Evolutionary conservation across 768 basidiomycete genomes (phyloP).

Genomic region (Baorangia bicolor): DNA sequence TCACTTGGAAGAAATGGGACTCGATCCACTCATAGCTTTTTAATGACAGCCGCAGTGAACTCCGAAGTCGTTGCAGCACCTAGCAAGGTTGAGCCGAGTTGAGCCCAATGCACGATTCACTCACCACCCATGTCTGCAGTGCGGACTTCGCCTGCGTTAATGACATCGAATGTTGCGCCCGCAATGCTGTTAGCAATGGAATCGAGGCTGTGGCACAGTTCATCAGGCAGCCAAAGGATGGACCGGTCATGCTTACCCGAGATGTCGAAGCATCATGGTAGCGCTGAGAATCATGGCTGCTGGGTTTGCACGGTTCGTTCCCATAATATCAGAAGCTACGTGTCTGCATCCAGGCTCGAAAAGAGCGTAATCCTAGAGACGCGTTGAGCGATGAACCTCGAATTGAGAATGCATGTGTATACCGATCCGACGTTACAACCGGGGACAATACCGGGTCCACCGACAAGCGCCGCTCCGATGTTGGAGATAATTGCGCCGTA

Average conservation of each 20-base stretch:
- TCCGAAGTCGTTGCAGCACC: slow-evolving; percentile 91
- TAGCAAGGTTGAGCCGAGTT: slow-evolving; percentile 29
- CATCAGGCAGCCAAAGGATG: slow-evolving; percentile 16
- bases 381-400: not conserved
- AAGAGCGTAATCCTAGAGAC: slow-evolving; percentile 82
- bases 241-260: slow-evolving; percentile 59
- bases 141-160: slow-evolving; percentile 82
- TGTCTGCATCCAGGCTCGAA: slow-evolving; percentile 99
- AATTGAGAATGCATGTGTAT: slow-evolving; percentile 23
- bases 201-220: slow-evolving; percentile 62
- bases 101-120: slow-evolving; percentile 25
- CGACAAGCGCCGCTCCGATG: slow-evolving; percentile 97
- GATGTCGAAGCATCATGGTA: slow-evolving; percentile 96
- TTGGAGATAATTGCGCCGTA: slow-evolving; percentile 98
- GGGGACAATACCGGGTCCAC: slow-evolving; percentile 96
- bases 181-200: slow-evolving; percentile 92
- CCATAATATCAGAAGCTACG: slow-evolving; percentile 94
- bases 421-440: slow-evolving; percentile 97
- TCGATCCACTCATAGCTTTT: slow-evolving; percentile 51
- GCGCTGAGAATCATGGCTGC: slow-evolving; percentile 97
- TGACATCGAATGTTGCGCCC: slow-evolving; percentile 87
- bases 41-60: slow-evolving; percentile 91
- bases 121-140: slow-evolving; percentile 95
- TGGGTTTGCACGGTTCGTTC: slow-evolving; percentile 93
- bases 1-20: not conserved